Base-by-base conservation (phyloP, 2,329 filamentous ascomycete genomes). In the Pyrenophora tritici-repentis region DNA sequence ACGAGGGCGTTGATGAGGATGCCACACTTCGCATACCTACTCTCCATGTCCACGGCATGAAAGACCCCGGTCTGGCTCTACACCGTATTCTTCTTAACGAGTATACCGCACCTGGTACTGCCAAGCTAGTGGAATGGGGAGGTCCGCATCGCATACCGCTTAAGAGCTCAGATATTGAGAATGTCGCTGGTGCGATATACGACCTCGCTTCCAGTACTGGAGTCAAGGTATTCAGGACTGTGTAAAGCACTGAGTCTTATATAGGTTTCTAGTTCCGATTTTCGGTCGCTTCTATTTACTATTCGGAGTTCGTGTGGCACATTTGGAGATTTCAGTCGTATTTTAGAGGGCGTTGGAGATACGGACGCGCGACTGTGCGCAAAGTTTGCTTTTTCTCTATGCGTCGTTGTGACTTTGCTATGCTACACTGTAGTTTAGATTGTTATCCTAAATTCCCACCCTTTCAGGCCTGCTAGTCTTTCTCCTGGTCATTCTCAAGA, bases 141-240 rank as follows among this genome's bases (percentile, higher is more conserved):
- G 89, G 87, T 0, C 80, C 79, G 1, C 89, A 93, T 68, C 76
- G 89, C 5, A 77, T 93, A 41, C 87, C 88, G 2, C 80, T 92
- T 52, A 89, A 88, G 76, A 77, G 74, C 17, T 74, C 72, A 24
- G 88, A 91, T 70, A 86, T 91, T 3, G 77, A 82, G 41, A 76
- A 71, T 8, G 75, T 89, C 9, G 76, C 82, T 9, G 71, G 76
- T 9, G 76, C 79, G 40, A 81, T 86, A 24, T 69, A 85, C 31
- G 74, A 77, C 18, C 65, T 84, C 32, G 81, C 81, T 3, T 75
- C 74, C 59, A 71, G 78, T 58, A 78, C 78, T n/a, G 79, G 79
- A n/a, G 67, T 78, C 8, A 53, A 64, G 18, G 67, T 75, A 5
- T 58, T 49, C 1, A 59, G 70, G 38, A 73, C 68, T 1, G 64